Conservation (phyloP, 192 early-diverging fungal species). For the Backusella sp. region DNA sequence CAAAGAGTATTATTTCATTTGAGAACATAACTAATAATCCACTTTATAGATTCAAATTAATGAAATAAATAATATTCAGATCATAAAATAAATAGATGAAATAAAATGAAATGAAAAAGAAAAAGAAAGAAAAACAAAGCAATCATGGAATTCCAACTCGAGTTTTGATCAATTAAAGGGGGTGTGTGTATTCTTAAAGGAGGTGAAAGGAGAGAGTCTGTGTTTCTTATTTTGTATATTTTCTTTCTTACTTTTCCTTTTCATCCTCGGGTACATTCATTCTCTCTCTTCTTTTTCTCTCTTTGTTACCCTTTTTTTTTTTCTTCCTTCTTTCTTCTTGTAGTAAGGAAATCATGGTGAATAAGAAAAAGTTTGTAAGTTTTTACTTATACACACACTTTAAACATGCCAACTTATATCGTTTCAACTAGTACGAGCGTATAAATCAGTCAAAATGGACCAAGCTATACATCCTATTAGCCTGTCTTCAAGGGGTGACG, state of each 20-base stretch:
- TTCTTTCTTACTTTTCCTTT: neutral
- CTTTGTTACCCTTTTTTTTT: neutral
- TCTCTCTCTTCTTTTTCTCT: neutral
- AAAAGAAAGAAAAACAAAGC: conserved; percentile 7
- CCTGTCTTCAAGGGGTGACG: conserved; percentile 31
- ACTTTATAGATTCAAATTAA: neutral
- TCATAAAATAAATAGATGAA: neutral
- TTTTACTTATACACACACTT: neutral
- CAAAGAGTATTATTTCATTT: neutral
- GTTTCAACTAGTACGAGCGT: conserved; percentile 18
- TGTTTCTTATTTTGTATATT: neutral
- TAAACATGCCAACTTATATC: neutral
- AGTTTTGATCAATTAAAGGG: neutral
- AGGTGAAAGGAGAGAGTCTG: neutral
- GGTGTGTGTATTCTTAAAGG: neutral
- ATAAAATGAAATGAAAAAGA: neutral
- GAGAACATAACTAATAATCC: neutral
- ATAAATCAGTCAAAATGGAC: conserved; percentile 32
- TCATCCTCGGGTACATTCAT: neutral
- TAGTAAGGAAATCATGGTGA: neutral
- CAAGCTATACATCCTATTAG: conserved; percentile 21
- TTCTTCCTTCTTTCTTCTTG: neutral
- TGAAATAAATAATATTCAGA: neutral
- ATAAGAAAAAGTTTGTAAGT: conserved; percentile 7
- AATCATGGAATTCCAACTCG: neutral